Evolutionary conservation across 805 yeast species (phyloP), one percentile per base, ranked within the genome.

Genomic region (Myxozyma lipomycoides): DNA sequence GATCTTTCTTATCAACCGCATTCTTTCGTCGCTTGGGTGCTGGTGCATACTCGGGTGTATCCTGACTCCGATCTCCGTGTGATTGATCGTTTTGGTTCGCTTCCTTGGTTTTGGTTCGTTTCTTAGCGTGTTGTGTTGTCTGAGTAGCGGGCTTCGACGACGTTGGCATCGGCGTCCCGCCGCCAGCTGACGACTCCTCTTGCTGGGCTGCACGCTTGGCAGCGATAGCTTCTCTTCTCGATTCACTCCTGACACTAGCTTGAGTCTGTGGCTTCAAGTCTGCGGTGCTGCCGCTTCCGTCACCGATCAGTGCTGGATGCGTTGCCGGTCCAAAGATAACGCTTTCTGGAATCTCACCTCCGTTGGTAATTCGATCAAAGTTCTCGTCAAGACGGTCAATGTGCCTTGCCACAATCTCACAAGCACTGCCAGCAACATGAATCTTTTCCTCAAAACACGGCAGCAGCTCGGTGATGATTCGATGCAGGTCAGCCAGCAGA

Each of bases 401-500:
- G 62, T 87, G 85, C 51, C 82, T 79, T 26, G 75, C 70, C 41
- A 89, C 76, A 10, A 83, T 76, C 61, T 90, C 97, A 26, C 86
- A 77, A 21, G 97, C 96, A 36, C 87, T 83, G 1, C 91, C 83
- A 3, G 97, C 91, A 38, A 93, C 96, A 67, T 91, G 97, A 95
- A 93, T 88, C 69, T 93, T 93, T 66, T 93, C 97, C 65, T 91
- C 98, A 48, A 91, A 70, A 55, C 96, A 86, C 0, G 98, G 97
- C 73, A 91, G 81, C 49, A 91, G 74, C 51, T 86, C 95, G 56
- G 74, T 72, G 18, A 80, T 71, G 30, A 73, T 58, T 15, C 60
- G 59, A 28, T 76, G 73, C 26, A 79, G 72, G 35, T 66, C 69
- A 22, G 64, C 56, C 38, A 66, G 64, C 28, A 61, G 51, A 48